These are phyloP conservation scores for Panus rudis DNA, from an alignment of 768 basidiomycete genomes.

Conservation along the genomic window DNA sequence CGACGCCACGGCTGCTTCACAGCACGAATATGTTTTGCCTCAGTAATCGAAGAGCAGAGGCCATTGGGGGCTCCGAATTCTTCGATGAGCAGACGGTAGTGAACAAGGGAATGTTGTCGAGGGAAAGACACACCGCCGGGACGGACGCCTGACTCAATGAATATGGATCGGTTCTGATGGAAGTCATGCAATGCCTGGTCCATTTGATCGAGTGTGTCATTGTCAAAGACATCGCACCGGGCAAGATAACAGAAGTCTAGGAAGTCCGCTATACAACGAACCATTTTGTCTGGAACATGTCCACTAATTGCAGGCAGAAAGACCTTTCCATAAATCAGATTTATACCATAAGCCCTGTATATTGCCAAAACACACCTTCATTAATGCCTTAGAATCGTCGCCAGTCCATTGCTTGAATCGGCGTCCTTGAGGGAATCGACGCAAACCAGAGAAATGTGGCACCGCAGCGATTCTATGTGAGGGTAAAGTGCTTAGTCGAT, in stretches of 20 bases:
- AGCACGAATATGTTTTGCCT: slow-evolving; percentile 5
- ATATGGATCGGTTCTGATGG: slow-evolving; percentile 11
- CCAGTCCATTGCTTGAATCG: slow-evolving; percentile 19
- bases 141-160: slow-evolving; percentile 8
- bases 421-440: slow-evolving; percentile 15
- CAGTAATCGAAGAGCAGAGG: slow-evolving; percentile 4
- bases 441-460: slow-evolving; percentile 11
- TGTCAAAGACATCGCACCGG: slow-evolving; percentile 2
- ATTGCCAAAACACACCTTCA: slow-evolving; percentile 17
- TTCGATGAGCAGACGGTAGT: slow-evolving; percentile 1
- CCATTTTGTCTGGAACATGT: slow-evolving; percentile 12
- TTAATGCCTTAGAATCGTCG: slow-evolving; percentile 17
- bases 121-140: slow-evolving; percentile 17
- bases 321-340: slow-evolving; percentile 11
- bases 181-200: slow-evolving; percentile 10
- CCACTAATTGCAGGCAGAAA: slow-evolving; percentile 18
- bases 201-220: slow-evolving; percentile 4
- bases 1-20: slow-evolving; percentile 3
- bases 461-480: slow-evolving; percentile 18
- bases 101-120: slow-evolving; percentile 11
- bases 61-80: slow-evolving; percentile 3
- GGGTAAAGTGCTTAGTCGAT: not conserved
- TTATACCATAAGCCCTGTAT: no score
- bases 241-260: slow-evolving; percentile 22
- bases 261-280: slow-evolving; percentile 9